Conservation (phyloP, 1,284 basidiomycete species). For the Flammula alnicola region DNA sequence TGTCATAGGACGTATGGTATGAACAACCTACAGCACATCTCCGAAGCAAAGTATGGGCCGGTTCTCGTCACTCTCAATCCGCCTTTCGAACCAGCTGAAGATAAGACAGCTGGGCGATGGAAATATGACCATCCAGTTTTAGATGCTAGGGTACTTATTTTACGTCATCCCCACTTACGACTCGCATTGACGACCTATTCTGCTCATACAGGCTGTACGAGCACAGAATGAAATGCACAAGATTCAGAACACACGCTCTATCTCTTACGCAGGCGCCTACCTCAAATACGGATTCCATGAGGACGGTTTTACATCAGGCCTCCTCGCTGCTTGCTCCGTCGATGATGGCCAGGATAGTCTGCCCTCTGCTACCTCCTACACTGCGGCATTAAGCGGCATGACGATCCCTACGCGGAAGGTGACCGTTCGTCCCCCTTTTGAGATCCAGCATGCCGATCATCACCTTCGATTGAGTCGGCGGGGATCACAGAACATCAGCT, state of each 20-base stretch:
- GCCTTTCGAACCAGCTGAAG: constrained; percentile 61
- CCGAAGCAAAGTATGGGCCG: constrained; percentile 61
- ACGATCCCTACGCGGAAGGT: constrained; percentile 22
- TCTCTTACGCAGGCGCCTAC: constrained; percentile 83
- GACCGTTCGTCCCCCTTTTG: constrained; percentile 31
- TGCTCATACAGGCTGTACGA: constrained; percentile 47
- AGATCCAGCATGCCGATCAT: constrained; percentile 32
- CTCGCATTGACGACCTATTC: not conserved
- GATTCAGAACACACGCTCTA: constrained; percentile 70
- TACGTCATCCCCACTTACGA: not conserved
- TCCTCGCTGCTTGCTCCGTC: constrained; percentile 38
- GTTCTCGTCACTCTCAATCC: constrained; percentile 83
- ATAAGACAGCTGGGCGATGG: constrained; percentile 56
- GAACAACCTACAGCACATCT: constrained; percentile 79
- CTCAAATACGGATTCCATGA: constrained; percentile 83
- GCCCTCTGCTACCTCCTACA: constrained; percentile 13
- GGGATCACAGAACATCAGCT: constrained; percentile 23
- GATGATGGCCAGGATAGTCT: constrained; percentile 25
- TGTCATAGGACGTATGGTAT: constrained; percentile 62
- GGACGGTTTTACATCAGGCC: constrained; percentile 76
- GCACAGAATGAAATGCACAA: constrained; percentile 57
- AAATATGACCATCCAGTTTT: constrained; percentile 75
- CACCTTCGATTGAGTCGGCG: constrained; percentile 23
- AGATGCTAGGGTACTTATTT: constrained; percentile 45
- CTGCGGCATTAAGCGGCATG: constrained; percentile 13